Evolutionary conservation across 208 protist genomes (phyloP).

Genomic region (Crithidia bombi): DNA sequence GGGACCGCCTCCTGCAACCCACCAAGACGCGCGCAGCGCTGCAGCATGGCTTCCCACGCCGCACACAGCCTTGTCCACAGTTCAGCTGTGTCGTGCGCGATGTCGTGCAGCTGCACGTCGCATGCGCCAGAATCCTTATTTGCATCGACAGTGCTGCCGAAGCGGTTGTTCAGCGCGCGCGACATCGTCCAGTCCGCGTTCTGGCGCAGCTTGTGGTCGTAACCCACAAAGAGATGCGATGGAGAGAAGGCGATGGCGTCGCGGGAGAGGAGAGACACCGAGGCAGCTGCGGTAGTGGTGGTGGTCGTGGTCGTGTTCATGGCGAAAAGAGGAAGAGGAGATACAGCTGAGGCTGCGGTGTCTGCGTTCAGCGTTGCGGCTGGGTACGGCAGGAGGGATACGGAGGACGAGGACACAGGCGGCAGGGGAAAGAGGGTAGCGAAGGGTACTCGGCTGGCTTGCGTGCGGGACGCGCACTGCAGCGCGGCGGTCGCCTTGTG

Average conservation of each 20-base stretch:
- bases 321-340: not conserved
- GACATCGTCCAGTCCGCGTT: slow-evolving; percentile 15
- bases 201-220: not conserved
- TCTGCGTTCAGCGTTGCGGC: not conserved
- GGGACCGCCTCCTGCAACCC: not conserved
- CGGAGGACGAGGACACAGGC: not conserved
- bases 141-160: slow-evolving; percentile 40
- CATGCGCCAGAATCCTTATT: slow-evolving; percentile 42
- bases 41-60: slow-evolving; percentile 15
- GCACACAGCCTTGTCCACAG: slow-evolving; percentile 25
- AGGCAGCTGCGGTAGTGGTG: too few relatives aligned
- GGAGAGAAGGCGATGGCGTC: not conserved
- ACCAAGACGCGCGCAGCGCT: not conserved
- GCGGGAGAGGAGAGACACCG: not conserved
- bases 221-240: slow-evolving; percentile 7
- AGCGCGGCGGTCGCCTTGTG: slow-evolving; percentile 18
- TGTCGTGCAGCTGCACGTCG: slow-evolving; percentile 23
- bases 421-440: slow-evolving; percentile 25
- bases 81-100: slow-evolving; percentile 36
- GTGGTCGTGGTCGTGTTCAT: too few relatives aligned
- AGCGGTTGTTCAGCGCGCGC: slow-evolving; percentile 50
- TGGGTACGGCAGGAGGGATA: too few relatives aligned
- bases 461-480: slow-evolving; percentile 21
- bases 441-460: slow-evolving; percentile 26
- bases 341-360: not conserved